Conservation (phyloP, 176 grass and related monocot species). For the Olyra latifolia region DNA sequence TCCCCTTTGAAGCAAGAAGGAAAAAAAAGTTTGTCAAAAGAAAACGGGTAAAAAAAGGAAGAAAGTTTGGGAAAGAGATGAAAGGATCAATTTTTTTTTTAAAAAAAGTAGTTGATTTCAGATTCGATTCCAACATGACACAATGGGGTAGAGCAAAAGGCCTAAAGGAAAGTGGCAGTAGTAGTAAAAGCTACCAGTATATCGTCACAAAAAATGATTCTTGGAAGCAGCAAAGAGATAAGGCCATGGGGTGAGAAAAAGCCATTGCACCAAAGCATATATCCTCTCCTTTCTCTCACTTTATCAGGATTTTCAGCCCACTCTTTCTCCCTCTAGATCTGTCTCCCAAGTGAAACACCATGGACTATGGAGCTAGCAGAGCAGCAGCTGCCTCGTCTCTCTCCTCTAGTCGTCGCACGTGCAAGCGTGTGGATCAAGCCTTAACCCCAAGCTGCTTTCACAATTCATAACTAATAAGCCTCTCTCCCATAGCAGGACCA, state of each 20-base stretch:
- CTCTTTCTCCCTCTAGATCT: not conserved
- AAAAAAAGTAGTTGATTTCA: not conserved
- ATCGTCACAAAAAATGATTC: conserved; percentile 10
- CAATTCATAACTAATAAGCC: conserved; percentile 11
- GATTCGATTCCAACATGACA: conserved; percentile 42
- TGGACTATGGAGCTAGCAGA: not conserved
- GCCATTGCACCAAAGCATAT: not conserved
- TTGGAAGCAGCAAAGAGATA: conserved; percentile 31
- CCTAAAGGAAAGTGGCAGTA: not conserved
- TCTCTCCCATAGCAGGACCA: not conserved
- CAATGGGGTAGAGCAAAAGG: not conserved
- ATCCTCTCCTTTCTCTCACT: not conserved
- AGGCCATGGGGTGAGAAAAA: conserved; percentile 24
- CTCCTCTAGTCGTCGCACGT: conserved; percentile 30
- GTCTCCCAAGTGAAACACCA: not conserved
- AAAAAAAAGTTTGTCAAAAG: conserved; percentile 17
- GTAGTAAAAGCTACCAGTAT: not conserved
- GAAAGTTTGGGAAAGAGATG: conserved; percentile 27
- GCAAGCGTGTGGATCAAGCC: conserved; percentile 44
- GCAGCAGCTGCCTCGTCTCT: too few relatives aligned
- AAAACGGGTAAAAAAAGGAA: conserved; percentile 41
- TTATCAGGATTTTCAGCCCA: conserved; percentile 40
- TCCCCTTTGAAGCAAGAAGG: not conserved
- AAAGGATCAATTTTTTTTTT: conserved; percentile 1
- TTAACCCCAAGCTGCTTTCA: conserved; percentile 13